Percentiles rank a stretch among this genome's conserved stretches.
phyloP scores from a whole-genome alignment of 306 rosid genomes.

The Senna siamea region DNA sequence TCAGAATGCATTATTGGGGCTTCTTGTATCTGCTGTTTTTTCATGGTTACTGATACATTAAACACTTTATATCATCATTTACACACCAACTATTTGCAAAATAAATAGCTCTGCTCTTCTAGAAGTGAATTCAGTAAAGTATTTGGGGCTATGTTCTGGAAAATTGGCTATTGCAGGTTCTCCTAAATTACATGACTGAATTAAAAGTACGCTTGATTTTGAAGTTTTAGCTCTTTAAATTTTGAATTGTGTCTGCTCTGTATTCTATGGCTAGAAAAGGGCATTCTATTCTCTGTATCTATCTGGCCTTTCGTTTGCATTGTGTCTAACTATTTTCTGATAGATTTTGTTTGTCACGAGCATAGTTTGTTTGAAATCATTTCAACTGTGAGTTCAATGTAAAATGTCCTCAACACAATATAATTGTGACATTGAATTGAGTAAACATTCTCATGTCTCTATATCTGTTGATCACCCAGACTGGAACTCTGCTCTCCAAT shows the following conservation, averaged over 20 bases:
- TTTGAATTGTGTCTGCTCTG: slow-evolving; percentile 7
- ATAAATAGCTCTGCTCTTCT: not conserved
- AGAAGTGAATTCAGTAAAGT: not conserved
- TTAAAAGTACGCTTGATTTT: not conserved
- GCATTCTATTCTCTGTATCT: not conserved
- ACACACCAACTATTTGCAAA: not conserved
- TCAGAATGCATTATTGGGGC: not conserved
- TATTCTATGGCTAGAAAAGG: not conserved
- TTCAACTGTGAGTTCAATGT: not conserved
- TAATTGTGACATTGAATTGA: slow-evolving; percentile 21
- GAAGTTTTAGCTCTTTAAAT: not conserved
- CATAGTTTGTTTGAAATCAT: slow-evolving; percentile 14
- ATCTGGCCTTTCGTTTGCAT: not conserved
- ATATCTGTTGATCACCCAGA: slow-evolving; percentile 40
- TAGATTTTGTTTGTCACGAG: not conserved
- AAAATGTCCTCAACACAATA: not conserved
- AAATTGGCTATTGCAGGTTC: slow-evolving; percentile 8
- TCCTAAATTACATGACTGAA: not conserved
- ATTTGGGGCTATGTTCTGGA: not conserved
- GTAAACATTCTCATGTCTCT: slow-evolving; percentile 17
- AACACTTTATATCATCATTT: not conserved
- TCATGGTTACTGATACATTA: not conserved
- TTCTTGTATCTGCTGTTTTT: not conserved
- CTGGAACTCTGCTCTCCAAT: slow-evolving; percentile 50
- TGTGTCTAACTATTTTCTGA: no score